Conservation (phyloP, 2,329 filamentous ascomycete species). For the Exophiala sp. region DNA sequence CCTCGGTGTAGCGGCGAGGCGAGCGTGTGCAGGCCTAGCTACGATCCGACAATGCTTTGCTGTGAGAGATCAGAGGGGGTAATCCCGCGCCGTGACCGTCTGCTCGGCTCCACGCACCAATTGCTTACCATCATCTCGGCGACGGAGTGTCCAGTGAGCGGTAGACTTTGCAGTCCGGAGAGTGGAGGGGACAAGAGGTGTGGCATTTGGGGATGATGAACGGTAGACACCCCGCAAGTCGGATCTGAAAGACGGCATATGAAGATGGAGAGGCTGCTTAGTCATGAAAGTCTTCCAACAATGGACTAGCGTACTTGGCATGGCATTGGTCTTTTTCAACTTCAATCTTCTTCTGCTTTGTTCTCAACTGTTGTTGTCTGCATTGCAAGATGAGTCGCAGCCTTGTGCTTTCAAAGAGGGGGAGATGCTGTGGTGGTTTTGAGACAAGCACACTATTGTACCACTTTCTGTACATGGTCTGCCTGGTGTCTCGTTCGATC, state of each 20-base stretch:
- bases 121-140: too few species aligned
- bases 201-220: neutral
- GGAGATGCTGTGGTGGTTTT: too few species aligned
- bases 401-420: too few species aligned
- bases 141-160: neutral
- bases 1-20: constrained; percentile 1
- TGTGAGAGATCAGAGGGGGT: neutral
- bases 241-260: constrained; percentile 10
- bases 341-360: neutral
- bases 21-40: neutral
- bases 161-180: neutral
- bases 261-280: constrained; percentile 8
- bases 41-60: constrained; percentile 14
- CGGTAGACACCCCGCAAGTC: constrained; percentile 14
- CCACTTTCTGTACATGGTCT: too few species aligned
- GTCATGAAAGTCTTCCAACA: neutral
- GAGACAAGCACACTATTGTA: too few species aligned
- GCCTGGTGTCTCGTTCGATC: too few species aligned
- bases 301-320: neutral
- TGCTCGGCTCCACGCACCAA: too few species aligned
- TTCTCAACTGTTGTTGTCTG: neutral
- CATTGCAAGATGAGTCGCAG: neutral
- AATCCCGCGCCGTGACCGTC: neutral
- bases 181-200: neutral
- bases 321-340: constrained; percentile 9